Evolutionary conservation across 768 basidiomycete species (phyloP), one percentile per base, ranked within the genome.

Genomic region (Leccinum sublutescens): DNA sequence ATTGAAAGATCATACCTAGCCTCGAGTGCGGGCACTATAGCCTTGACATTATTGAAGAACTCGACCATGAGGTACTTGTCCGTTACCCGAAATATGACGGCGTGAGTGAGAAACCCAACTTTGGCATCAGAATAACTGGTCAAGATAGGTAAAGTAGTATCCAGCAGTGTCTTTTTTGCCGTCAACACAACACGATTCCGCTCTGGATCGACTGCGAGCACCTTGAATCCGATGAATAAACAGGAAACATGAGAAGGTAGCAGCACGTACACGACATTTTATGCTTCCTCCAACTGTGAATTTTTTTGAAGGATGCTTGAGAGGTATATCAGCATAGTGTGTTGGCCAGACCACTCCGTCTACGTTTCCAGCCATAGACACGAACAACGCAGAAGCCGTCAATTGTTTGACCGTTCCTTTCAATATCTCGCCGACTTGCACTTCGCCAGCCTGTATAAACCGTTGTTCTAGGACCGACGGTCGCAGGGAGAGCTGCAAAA

Each of bases 331-430:
- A 11, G 97, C 94, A 70, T 91, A 97, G 70, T 98, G 97, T 61
- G 86, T 84, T 1, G 95, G 95, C 91, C 93, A 97, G 21, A 98
- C 80, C 27, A 97, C 88, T 29, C 92, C 97, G 68, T 97, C 93
- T 33, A 98, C 86, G 60, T 83, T 91, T 5, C 92, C 93, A 5
- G 89, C 85, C 56, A 98, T 78, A 29, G 91, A 86, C 45, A 98
- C 85, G 68, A 97, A 96, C 38, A 99, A 75, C 1, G 84, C 89
- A 34, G 84, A 80, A 58, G 91, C 88, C 3, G 88, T 88, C 52
- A 99, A 80, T 61, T 83, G 87, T 76, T 93, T 95, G 62, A 99
- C 84, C 0, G 87, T 92, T 6, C 91, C 94, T 74, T 89, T 95
- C 65, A 99, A 77, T 21, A 88, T 69, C 70, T 95, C 88, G 23